Evolutionary conservation across 2,329 filamentous ascomycete species (phyloP), one percentile per base, ranked within the genome.

Genomic region (Penicillium sp.): DNA sequence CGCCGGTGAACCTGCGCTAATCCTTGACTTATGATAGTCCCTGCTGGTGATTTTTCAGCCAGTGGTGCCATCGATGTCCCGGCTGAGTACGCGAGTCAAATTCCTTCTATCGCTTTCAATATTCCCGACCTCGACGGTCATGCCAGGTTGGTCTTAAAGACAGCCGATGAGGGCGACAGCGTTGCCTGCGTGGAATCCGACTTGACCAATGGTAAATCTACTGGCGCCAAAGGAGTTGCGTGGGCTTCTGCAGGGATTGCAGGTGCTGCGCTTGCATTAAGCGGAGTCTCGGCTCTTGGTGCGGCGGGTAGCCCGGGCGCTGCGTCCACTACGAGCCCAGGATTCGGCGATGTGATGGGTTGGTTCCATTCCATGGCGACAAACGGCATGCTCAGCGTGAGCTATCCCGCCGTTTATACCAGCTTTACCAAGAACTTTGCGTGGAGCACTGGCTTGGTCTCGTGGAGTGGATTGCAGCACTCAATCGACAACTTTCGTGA

Each of bases 331-430:
- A n/a, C n/a, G n/a, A 92, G 86, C 52, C 92, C 92, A 16, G 85
- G 82, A 36, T 95, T 96, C 60, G 75, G 74, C 30, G 86, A 95
- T 57, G 80, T 93, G 32, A 76, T 95, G 50, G 80, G 82, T 45
- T 93, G 85, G 78, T 95, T 96, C 64, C 89, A 96, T 66, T 82
- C 84, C 33, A 84, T 96, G 73, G 88, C 92, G 17, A 84, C 92
- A 71, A 95, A 92, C 64, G 89, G 92, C 49, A 96, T 96, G 92
- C 74, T 95, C 61, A 93, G 85, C 42, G 89, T 93, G 54, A 78
- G 82, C 54, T 88, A 95, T 51, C 92, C 92, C 3, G 72, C 79
- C 23, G 80, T 96, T 25, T 96, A 96, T 69, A 79, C 82, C 51
- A 90, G 81, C 61, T 98, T 95, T 66, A 72, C 84, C 45, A 85